Base-by-base conservation (phyloP, 176 grass and related monocot genomes). In the Juncus inflexus region DNA sequence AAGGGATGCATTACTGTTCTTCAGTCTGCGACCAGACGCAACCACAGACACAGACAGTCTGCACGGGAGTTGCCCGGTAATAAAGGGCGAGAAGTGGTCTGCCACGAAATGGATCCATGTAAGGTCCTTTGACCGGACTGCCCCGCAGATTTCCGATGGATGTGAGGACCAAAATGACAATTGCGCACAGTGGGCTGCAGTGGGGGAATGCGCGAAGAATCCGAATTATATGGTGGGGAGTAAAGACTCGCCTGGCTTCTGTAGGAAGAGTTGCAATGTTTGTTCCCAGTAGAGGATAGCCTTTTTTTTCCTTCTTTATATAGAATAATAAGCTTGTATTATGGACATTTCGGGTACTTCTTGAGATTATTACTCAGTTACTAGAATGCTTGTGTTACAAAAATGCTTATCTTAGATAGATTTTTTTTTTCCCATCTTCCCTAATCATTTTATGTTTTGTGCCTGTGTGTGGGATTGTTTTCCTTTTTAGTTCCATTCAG, bases 41-140 rank as follows among this genome's bases (percentile, higher is more conserved):
- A 88, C 78, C 40, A 96, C 66, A 81, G 91, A 96, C 49, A 43
- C 81, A 72, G 73, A 73, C 15, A 96, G 87, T 67, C 73, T 96
- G 79, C 87, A 96, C 11, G 91, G 81, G 69, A 96, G 91, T 55
- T 96, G 91, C 77, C 84, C 87, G 0, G 82, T 88, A 40, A 76
- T 96, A 63, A 61, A 85, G 65, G 91, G 91, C 9, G 84, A 91
- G 76, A 96, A 96, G 61, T 96, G 87, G 91, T 90, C 91, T 0
- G 91, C 84, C 2, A 90, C 91, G 63, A 88, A 96, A 91, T 96
- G 91, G 91, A 88, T 90, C 81, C 91, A 91, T 66, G 87, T 96
- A 65, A 87, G 73, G 64, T 96, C 91, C 50, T 96, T 90, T 16
- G 87, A 86, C 35, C 52, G 70, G 53, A 12, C 61, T 42, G 58